Evolutionary conservation across 371 early-diverging fungal genomes (phyloP).

Genomic region (Zopfochytrium polystomum): DNA sequence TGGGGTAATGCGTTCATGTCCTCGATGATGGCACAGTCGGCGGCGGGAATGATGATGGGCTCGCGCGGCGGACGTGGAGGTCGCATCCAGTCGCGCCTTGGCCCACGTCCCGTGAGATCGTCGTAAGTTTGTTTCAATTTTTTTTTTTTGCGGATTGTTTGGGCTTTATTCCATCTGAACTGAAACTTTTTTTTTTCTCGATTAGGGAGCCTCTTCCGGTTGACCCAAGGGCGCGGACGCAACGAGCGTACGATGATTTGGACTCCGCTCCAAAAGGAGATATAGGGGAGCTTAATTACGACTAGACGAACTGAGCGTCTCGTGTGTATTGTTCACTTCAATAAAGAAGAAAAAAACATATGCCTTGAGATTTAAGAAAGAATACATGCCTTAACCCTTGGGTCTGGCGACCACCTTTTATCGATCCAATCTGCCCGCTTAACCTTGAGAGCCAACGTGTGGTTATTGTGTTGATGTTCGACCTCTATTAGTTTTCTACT

Average conservation of each 20-base stretch:
- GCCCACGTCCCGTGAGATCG: slow-evolving; percentile 21
- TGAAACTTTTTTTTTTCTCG: not conserved
- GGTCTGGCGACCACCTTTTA: too few relatives aligned
- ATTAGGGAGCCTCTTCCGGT: slow-evolving; percentile 19
- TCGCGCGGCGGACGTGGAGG: not conserved
- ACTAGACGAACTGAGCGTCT: too few relatives aligned
- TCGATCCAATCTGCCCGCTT: too few relatives aligned
- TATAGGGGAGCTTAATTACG: slow-evolving; percentile 45
- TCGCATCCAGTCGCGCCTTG: slow-evolving; percentile 12
- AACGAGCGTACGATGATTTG: slow-evolving; percentile 35
- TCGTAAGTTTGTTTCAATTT: slow-evolving; percentile 17
- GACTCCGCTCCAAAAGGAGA: slow-evolving; percentile 37
- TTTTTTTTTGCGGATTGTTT: not conserved
- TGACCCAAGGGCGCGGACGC: slow-evolving; percentile 19
- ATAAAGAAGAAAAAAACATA: too few relatives aligned
- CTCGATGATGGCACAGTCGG: not conserved
- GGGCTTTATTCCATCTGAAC: not conserved
- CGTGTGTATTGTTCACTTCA: too few relatives aligned
- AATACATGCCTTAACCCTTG: too few relatives aligned
- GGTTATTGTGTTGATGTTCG: too few relatives aligned
- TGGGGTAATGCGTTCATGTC: not conserved
- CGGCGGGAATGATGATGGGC: not conserved
- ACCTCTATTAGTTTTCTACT: too few relatives aligned
- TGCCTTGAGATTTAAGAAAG: too few relatives aligned
- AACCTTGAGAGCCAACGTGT: too few relatives aligned